Evolutionary conservation across 495 filamentous ascomycete genomes (phyloP).

Genomic region (Glarea lozoyensis): DNA sequence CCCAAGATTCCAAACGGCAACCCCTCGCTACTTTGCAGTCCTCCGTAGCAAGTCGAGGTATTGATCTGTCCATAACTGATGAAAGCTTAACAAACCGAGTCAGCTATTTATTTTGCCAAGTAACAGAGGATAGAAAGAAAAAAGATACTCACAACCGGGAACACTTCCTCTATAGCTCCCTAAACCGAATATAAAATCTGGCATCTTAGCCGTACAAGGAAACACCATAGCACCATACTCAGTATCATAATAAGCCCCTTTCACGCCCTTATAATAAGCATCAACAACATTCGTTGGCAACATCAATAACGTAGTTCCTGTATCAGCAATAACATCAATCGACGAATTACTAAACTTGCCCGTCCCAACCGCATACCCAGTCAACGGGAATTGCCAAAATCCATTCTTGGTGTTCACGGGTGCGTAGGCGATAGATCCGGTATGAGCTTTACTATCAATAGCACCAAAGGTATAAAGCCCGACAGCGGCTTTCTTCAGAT

Average conservation of each 20-base stretch:
- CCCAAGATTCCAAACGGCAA: constrained; percentile 63
- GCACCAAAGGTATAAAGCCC: constrained; percentile 70
- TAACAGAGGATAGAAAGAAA: too few species aligned
- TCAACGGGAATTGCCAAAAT: constrained; percentile 61
- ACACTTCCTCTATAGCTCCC: constrained; percentile 39
- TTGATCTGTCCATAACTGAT: constrained; percentile 42
- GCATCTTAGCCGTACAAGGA: constrained; percentile 51
- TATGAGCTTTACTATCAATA: constrained; percentile 55
- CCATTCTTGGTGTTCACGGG: constrained; percentile 50
- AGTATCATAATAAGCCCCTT: constrained; percentile 36
- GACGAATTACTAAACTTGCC: constrained; percentile 22
- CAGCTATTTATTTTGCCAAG: too few species aligned
- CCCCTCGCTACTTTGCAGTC: constrained; percentile 51
- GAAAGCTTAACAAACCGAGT: too few species aligned
- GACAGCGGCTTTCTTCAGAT: constrained; percentile 53
- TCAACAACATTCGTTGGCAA: constrained; percentile 46
- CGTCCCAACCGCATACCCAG: constrained; percentile 53
- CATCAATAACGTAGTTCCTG: constrained; percentile 66
- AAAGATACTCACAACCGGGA: too few species aligned
- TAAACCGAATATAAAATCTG: constrained; percentile 53
- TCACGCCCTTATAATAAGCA: constrained; percentile 55
- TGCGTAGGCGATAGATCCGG: constrained; percentile 51
- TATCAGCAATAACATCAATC: constrained; percentile 51
- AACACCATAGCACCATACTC: constrained; percentile 57
- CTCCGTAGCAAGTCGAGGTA: constrained; percentile 49